phyloP scores from a whole-genome alignment of 2,329 filamentous ascomycete genomes.

The Elsinoe perseae region DNA sequence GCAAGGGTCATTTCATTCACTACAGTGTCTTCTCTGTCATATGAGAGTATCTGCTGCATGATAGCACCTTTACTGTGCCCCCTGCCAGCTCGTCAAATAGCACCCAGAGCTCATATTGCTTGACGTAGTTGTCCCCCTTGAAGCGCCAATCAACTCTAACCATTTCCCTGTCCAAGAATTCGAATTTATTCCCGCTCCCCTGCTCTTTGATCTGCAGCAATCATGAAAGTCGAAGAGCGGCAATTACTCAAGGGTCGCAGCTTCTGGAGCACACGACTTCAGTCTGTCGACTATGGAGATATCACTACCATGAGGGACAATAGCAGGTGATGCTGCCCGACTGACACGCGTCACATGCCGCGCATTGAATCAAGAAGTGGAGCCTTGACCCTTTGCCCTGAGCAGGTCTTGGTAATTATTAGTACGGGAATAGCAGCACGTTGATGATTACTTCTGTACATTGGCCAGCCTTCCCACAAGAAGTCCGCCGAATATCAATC shows the following conservation, averaged over 20 bases:
- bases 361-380: background rate
- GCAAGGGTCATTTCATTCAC: background rate
- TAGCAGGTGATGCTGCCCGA: background rate
- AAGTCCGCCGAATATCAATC: background rate
- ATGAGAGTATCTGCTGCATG: no score
- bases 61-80: no score
- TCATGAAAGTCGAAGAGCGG: background rate
- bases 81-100: background rate
- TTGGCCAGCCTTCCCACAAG: background rate
- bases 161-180: background rate
- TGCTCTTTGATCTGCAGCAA: slow-evolving; percentile 4
- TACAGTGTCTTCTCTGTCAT: background rate
- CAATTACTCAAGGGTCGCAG: background rate
- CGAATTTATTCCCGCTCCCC: background rate
- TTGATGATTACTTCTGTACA: background rate
- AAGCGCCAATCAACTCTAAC: background rate
- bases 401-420: no score
- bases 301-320: background rate
- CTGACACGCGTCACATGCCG: slow-evolving; percentile 3
- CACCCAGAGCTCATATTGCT: background rate
- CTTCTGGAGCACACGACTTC: background rate
- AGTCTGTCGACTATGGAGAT: background rate
- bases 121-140: background rate
- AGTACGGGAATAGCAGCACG: background rate
- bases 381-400: background rate